Evolutionary conservation across 2,329 filamentous ascomycete species (phyloP), one percentile per base, ranked within the genome.

Genomic region (Cordyceps cicadae): DNA sequence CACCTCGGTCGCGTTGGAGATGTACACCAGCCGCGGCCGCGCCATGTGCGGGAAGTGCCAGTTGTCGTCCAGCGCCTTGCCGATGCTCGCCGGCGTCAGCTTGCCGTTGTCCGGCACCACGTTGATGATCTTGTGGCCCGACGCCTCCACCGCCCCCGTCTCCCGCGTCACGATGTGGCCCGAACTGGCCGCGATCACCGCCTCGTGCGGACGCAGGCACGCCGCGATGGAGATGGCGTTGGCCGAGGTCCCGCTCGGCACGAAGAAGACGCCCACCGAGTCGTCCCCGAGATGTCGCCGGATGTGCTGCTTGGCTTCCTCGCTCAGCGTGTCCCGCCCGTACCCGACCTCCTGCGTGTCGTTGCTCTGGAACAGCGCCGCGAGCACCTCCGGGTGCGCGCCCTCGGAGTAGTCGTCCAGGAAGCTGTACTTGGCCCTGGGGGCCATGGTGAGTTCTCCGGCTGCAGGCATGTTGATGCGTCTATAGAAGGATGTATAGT

Each of bases 371-470:
- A 79, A 65, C 2, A 81, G 70, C 11, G 78, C 77, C 50, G 79
- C 73, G 32, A 81, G 72, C 3, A 81, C 68, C n/a, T 73, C 70
- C 5, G 79, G 79, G 62, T 81, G 79, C 0, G 77, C 79, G 41
- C 79, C 79, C 62, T 81, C 78, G 67, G 77, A 79, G 65, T 81
- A 81, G 63, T 81, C 79, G 64, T 81, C 79, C 52, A 77, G 70
- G 60, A 81, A 77, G 67, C 76, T 79, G 65, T 80, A 81, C 32
- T 65, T 59, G 45, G 59, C 43, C 39, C 58, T 53, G 46, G 54
- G 53, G 53, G 57, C 53, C 45, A 58, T 53, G 56, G 57, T 53
- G 51, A 48, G 52, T 46, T 51, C 52, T 56, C 61, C 61, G 17
- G 57, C 56, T 49, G 61, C 53, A n/a, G 61, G 61, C 61, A 62